Evolutionary conservation across 768 basidiomycete genomes (phyloP), one percentile per base, ranked within the genome.

Genomic region (Boletus tylopilopsis): DNA sequence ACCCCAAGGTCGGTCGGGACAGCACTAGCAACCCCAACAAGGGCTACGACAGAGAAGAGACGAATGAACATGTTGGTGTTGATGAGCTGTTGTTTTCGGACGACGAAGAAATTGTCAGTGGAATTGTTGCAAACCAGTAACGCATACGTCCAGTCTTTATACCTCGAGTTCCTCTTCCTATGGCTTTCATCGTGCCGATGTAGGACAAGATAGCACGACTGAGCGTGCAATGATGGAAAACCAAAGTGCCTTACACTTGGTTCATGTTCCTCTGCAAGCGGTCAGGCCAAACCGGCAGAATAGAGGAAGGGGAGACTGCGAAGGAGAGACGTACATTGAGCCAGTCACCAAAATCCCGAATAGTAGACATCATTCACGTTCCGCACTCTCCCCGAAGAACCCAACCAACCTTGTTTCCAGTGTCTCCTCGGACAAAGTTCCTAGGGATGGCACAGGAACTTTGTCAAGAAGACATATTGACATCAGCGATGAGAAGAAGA

Each of bases 11-110:
- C 40, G 27, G 23, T 32, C 5, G 54, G 55, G 12, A 19, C 33
- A n/a, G 51, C 48, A 21, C 1, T 18, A 16, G 29, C 42, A 30
- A 37, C 13, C n/a, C 54, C 51, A 22, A 37, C 39, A 24, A 60
- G 43, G 30, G 49, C 57, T 9, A 30, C 33, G 24, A 40, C 30
- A 7, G 35, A 47, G 42, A 53, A 33, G 30, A 42, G 9, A 12
- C 33, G 51, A 46, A 49, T 15, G 46, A 29, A 44, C 49, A 50
- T 50, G 15, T 27, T 39, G 34, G n/a, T 15, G 22, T 37, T 0
- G 33, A 29, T 46, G 33, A 38, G 42, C 21, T 21, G 35, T 16
- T 43, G 33, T 41, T 37, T 6, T 16, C n/a, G n/a, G n/a, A 42
- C 7, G 27, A 29, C 11, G n/a, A 40, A 16, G 10, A 24, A 48